Evolutionary conservation across 208 protist species (phyloP).

Genomic region (Tritrichomonas foetus): DNA sequence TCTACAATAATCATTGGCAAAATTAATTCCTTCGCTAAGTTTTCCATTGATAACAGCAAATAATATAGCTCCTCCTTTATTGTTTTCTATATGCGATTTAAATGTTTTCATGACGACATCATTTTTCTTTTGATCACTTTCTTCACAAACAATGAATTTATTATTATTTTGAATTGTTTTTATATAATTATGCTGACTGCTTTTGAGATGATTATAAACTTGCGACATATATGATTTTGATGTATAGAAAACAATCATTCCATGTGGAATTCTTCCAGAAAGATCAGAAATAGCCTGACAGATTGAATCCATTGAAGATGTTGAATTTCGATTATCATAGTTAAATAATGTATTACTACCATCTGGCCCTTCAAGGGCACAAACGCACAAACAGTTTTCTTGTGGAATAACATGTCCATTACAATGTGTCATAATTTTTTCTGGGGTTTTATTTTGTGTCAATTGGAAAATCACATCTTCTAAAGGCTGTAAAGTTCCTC

Average conservation of each 20-base stretch:
- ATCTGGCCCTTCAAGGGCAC: background rate
- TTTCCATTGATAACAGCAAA: conserved; percentile 36
- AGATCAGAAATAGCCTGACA: background rate
- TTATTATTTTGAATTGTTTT: background rate
- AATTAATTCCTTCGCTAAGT: conserved; percentile 37
- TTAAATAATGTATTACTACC: background rate
- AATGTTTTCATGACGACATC: background rate
- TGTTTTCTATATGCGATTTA: background rate
- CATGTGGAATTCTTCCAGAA: background rate
- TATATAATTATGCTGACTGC: background rate
- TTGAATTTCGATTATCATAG: background rate
- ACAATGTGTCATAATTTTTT: background rate
- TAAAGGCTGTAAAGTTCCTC: background rate
- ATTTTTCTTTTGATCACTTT: background rate
- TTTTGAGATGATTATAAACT: background rate
- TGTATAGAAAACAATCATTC: conserved; percentile 12
- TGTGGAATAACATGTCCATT: conserved; percentile 11
- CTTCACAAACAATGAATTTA: background rate
- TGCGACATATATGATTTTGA: background rate
- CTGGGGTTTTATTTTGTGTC: background rate
- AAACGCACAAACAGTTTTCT: background rate
- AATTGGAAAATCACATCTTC: background rate
- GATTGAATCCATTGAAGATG: background rate
- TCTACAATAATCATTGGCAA: conserved; percentile 33
- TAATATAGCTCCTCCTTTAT: background rate